These are phyloP conservation scores for Parsonsia alboflavescens DNA, from an alignment of 257 asterid genomes.

Conservation along the genomic window DNA sequence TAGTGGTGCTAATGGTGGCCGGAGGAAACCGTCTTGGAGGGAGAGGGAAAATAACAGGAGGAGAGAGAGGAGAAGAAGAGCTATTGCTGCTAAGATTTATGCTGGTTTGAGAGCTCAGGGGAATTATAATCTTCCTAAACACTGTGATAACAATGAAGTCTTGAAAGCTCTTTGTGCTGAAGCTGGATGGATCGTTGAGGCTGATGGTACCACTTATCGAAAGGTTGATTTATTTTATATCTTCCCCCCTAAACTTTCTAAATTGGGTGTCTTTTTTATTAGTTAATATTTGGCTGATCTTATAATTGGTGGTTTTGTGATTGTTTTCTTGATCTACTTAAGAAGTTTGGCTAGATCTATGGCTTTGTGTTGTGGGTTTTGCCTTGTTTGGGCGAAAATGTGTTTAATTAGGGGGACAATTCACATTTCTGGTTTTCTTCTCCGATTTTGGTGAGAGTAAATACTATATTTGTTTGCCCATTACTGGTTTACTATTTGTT, in stretches of 20 bases:
- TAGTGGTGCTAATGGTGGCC: constrained; percentile 35
- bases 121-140: constrained; percentile 83
- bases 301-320: not conserved
- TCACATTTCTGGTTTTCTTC: constrained; percentile 1
- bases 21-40: constrained; percentile 96
- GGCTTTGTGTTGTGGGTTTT: constrained; percentile 23
- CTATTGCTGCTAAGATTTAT: constrained; percentile 90
- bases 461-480: not conserved
- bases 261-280: not conserved
- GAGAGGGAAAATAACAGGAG: constrained; percentile 96
- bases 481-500: not conserved
- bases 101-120: constrained; percentile 94
- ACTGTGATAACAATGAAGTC: constrained; percentile 93
- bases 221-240: constrained; percentile 39
- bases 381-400: constrained; percentile 20
- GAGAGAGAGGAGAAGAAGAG: constrained; percentile 94
- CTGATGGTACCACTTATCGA: constrained; percentile 95
- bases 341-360: constrained; percentile 42
- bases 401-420: constrained; percentile 4
- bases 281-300: constrained; percentile 9
- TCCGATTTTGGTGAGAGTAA: constrained; percentile 10
- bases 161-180: constrained; percentile 89
- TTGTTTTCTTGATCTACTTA: constrained; percentile 12
- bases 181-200: constrained; percentile 94
- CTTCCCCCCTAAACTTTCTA: not conserved